phyloP scores from a whole-genome alignment of 768 basidiomycete species.

The Gyrodon lividus region DNA sequence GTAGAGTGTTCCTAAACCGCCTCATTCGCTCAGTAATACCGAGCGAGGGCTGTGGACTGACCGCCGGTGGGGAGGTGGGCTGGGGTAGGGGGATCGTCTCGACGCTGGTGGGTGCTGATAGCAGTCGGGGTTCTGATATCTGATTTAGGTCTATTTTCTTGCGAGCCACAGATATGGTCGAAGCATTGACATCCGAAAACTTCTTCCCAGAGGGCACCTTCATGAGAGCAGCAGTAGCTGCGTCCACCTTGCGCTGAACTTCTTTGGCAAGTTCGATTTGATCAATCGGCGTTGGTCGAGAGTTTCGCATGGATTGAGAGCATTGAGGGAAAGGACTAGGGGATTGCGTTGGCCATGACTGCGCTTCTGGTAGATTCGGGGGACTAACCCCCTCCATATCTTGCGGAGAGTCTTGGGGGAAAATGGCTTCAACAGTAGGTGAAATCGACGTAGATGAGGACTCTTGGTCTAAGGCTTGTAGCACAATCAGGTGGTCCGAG shows the following conservation, averaged over 20 bases:
- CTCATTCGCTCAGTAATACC: constrained; percentile 71
- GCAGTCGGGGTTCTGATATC: constrained; percentile 63
- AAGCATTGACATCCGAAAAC: constrained; percentile 39
- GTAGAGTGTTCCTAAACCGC: constrained; percentile 66
- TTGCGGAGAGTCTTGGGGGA: constrained; percentile 22
- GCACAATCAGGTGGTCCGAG: constrained; percentile 22
- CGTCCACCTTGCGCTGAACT: constrained; percentile 66
- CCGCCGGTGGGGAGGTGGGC: constrained; percentile 32
- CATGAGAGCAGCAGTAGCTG: constrained; percentile 60
- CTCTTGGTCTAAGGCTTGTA: constrained; percentile 23
- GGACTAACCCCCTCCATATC: constrained; percentile 12
- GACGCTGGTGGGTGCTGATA: constrained; percentile 67
- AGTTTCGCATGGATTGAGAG: constrained; percentile 40
- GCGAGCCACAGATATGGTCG: constrained; percentile 44
- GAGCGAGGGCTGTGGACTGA: constrained; percentile 41
- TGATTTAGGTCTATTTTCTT: constrained; percentile 61
- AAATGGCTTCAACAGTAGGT: constrained; percentile 36
- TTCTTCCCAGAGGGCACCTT: constrained; percentile 46
- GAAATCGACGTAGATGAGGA: constrained; percentile 31
- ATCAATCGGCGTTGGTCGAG: constrained; percentile 41
- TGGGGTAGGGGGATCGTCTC: constrained; percentile 61
- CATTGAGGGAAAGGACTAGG: constrained; percentile 24
- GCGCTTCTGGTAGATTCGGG: constrained; percentile 3
- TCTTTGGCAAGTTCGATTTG: constrained; percentile 59
- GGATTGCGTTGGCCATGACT: constrained; percentile 9